Evolutionary conservation across 1,139 yeast genomes (phyloP).

Genomic region (Torulaspora pretoriensis): DNA sequence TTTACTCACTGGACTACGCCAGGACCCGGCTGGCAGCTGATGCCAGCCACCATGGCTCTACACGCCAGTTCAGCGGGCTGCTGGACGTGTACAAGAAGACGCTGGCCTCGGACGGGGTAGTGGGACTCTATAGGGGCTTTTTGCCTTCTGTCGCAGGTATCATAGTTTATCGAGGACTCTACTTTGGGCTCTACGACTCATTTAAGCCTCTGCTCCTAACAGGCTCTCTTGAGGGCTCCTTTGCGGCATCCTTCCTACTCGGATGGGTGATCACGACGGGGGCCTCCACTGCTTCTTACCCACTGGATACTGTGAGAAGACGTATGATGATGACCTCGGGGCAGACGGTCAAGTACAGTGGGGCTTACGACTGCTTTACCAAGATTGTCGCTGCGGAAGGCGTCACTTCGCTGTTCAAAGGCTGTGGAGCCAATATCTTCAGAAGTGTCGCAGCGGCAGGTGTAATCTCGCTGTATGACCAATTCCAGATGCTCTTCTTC

Average conservation of each 20-base stretch:
- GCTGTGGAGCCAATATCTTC: conserved; percentile 83
- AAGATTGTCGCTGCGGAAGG: conserved; percentile 74
- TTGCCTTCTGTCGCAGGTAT: conserved; percentile 78
- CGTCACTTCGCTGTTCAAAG: conserved; percentile 68
- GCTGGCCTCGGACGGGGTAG: conserved; percentile 68
- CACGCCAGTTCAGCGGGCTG: conserved; percentile 75
- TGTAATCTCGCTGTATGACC: conserved; percentile 77
- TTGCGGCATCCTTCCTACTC: conserved; percentile 69
- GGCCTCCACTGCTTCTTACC: conserved; percentile 77
- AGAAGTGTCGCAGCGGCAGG: conserved; percentile 90
- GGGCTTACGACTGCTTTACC: conserved; percentile 69
- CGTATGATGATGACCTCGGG: conserved; percentile 89
- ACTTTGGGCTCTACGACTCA: conserved; percentile 79
- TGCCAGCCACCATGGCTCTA: conserved; percentile 67
- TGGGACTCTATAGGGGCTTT: conserved; percentile 82
- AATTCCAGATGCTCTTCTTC: conserved; percentile 66
- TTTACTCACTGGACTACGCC: conserved; percentile 78
- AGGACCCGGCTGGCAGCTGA: conserved; percentile 83
- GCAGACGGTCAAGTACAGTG: conserved; percentile 71
- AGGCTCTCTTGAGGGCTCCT: conserved; percentile 67
- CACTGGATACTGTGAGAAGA: conserved; percentile 80
- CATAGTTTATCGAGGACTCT: conserved; percentile 77
- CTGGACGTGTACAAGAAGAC: conserved; percentile 76
- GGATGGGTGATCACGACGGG: conserved; percentile 80
- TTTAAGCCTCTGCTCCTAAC: conserved; percentile 70